Base-by-base conservation (phyloP, 495 filamentous ascomycete genomes). In the Lophium mytilinum region DNA sequence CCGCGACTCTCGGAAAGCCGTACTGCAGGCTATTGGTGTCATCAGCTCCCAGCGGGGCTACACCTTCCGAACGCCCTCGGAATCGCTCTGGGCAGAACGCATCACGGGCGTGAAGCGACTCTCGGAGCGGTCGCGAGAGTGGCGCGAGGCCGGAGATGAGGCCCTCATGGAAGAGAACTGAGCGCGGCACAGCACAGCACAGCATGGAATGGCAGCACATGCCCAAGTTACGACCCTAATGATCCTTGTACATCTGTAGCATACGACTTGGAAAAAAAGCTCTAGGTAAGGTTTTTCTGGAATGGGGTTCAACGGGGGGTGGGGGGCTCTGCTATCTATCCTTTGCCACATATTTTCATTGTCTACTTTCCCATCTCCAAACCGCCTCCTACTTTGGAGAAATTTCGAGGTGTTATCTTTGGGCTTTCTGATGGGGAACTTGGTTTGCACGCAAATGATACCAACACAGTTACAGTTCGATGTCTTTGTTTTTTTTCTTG, bases 1-100 rank as follows among this genome's bases (percentile, higher is more conserved):
- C 21, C 83, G 93, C n/a, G 93, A 99, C 69, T 90, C 87, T 36
- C 81, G 93, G 63, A 99, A 99, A 72, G 89, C 91, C 11, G 92
- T 99, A 1, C 77, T 99, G 14, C 94, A 99, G 68, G 88, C 89
- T 24, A 97, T 99, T 60, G 93, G 93, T 37, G 90, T 96, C 46
- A 95, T 97, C 62, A 91, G 88, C 61, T 91, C 87, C 7, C 93
- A 99, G 70, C 81, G 93, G 17, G 94, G 85, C 8, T 95, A 91
- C 70, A 97, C 93, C 7, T 96, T 90, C 81, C 84, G 93, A 10
- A 92, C 89, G 2, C 80, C 87, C 0, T 82, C 88, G 9, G 91
- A 96, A 71, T 82, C 82, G 21, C 77, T 95, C 43, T 95, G 89
- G 90, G 89, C 90, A 0, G 81, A 81, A 15, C 78, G 91, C 21